A percentile compares a stretch with the other conserved stretches of the same genome.
Evolutionary conservation across 1,284 basidiomycete species (phyloP).

Genomic region (Porodaedalea pini): DNA sequence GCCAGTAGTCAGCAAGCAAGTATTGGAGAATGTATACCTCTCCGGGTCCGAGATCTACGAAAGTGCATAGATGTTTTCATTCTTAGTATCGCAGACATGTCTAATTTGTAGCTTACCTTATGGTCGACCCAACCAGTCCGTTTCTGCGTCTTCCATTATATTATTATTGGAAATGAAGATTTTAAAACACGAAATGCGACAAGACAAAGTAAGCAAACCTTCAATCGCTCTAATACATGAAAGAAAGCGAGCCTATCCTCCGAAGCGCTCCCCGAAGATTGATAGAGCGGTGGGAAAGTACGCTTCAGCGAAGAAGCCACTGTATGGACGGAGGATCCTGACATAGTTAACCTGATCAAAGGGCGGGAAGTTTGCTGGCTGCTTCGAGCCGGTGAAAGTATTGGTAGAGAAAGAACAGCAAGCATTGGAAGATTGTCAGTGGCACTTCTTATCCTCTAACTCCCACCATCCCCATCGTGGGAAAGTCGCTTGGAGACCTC

Average conservation of each 20-base stretch:
- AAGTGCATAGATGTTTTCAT: background rate
- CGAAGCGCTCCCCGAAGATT: slow-evolving; percentile 51
- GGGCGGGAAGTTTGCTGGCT: too few relatives aligned
- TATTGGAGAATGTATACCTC: slow-evolving; percentile 47
- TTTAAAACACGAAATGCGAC: background rate
- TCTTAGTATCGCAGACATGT: background rate
- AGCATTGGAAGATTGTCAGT: too few relatives aligned
- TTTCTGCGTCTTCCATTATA: slow-evolving; percentile 71
- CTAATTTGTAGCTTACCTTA: slow-evolving; percentile 47
- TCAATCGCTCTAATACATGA: slow-evolving; percentile 82
- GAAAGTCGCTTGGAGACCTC: too few relatives aligned
- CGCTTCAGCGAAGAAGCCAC: too few relatives aligned
- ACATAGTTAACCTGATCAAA: too few relatives aligned
- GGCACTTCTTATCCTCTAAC: too few relatives aligned
- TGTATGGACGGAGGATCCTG: too few relatives aligned
- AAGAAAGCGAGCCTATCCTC: slow-evolving; percentile 82
- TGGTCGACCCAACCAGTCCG: slow-evolving; percentile 92
- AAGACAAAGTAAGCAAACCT: slow-evolving; percentile 47
- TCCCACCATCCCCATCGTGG: too few relatives aligned
- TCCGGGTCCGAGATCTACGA: slow-evolving; percentile 72
- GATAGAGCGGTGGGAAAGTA: slow-evolving; percentile 52
- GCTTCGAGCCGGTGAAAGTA: too few relatives aligned
- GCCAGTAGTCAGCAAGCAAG: slow-evolving; percentile 12
- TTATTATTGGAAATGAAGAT: too few relatives aligned
- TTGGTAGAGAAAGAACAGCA: too few relatives aligned